A percentile compares a stretch with the other conserved stretches of the same genome.
These are phyloP conservation scores for Coniosporium apollinis DNA, from an alignment of 495 filamentous ascomycete species.

Conservation along the genomic window DNA sequence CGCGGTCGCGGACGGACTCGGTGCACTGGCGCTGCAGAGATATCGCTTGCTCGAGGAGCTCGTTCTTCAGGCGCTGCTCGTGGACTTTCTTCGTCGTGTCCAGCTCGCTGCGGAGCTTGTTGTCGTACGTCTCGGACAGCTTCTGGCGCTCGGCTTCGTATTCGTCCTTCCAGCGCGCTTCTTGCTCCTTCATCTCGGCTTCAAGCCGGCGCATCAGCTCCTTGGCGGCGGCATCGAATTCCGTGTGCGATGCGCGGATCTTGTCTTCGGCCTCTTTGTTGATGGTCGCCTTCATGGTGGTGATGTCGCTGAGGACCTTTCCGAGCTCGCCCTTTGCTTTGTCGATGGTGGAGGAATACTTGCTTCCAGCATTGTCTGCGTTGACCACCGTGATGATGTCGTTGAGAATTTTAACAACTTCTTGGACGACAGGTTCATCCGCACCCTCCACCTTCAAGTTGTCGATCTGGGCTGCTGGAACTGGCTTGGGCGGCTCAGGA, in stretches of 20 bases:
- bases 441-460: slow-evolving; percentile 53
- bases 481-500: slow-evolving; percentile 37
- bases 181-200: slow-evolving; percentile 52
- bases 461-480: slow-evolving; percentile 51
- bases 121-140: slow-evolving; percentile 54
- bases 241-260: slow-evolving; percentile 49
- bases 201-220: slow-evolving; percentile 57
- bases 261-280: slow-evolving; percentile 59
- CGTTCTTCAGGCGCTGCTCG: slow-evolving; percentile 66
- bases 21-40: slow-evolving; percentile 71
- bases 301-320: slow-evolving; percentile 58
- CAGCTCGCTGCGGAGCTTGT: slow-evolving; percentile 60
- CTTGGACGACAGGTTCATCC: slow-evolving; percentile 74
- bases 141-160: slow-evolving; percentile 78
- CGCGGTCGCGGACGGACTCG: slow-evolving; percentile 55
- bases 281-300: slow-evolving; percentile 45
- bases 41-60: slow-evolving; percentile 80
- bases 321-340: slow-evolving; percentile 74
- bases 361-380: slow-evolving; percentile 53
- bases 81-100: slow-evolving; percentile 54
- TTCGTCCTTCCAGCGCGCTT: slow-evolving; percentile 66
- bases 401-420: slow-evolving; percentile 89
- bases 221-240: slow-evolving; percentile 68
- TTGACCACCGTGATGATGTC: slow-evolving; percentile 88
- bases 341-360: slow-evolving; percentile 55